Base-by-base conservation (phyloP, 2,329 filamentous ascomycete genomes). In the Daldinia sp. region DNA sequence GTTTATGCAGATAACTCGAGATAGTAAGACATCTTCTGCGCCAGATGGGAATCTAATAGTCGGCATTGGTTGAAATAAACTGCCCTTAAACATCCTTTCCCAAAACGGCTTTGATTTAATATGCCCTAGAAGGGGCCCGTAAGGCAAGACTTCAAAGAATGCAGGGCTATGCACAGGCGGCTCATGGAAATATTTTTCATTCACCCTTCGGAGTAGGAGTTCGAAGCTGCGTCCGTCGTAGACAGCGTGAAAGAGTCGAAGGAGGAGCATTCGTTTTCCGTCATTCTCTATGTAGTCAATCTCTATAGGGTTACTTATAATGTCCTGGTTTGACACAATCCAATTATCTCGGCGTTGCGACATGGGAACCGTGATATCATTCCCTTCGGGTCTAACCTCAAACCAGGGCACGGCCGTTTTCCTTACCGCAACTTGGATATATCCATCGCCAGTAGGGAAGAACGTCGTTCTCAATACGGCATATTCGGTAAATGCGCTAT, bases 141-240 rank as follows among this genome's bases (percentile, higher is more conserved):
- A 82, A 0, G 88, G 82, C 0, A 97, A 80, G 0, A 88, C 86
- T 4, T 93, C 87, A 3, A 91, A 78, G 74, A 96, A 97, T 0
- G 82, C 76, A 0, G 88, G 88, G 0, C 82, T 82, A 6, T 77
- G 74, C 0, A 76, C 0, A 2, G 73, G 41, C 65, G 70, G 18
- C 2, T 69, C 44, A 0, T 75, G 75, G 15, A 75, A 70, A 73
- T 93, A 93, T 4, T 84, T 80, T 2, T 81, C 74, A 30, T 82
- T 79, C 2, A 97, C 82, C 20, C 84, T 80, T 2, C 86, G 77
- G 20, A 97, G 83, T 42, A 97, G 84, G 26, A 93, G 78, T 1
- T 86, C 84, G 42, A 97, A 86, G 68, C 93, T 95, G 71, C 87
- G 91, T 1, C 93, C 94, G 78, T 98, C 94, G 73, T 98, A 98